These are phyloP conservation scores for Cyberlindnera xylosilytica DNA, from an alignment of 805 yeast species.

Conservation along the genomic window DNA sequence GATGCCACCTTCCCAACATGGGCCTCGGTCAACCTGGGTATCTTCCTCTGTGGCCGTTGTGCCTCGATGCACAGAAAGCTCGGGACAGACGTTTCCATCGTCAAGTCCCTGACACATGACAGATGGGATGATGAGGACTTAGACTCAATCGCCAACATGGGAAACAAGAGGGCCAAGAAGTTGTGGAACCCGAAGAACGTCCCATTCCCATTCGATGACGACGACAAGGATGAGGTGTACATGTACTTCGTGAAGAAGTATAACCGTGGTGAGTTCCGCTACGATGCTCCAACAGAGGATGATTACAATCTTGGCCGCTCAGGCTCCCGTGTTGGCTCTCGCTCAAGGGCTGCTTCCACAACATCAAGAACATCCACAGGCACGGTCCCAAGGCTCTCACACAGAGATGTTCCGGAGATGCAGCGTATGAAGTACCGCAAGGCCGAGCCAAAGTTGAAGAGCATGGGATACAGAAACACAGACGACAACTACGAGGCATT, in stretches of 20 bases:
- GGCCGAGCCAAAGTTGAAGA: conserved; percentile 45
- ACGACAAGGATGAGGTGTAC: conserved; percentile 59
- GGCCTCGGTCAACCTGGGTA: conserved; percentile 44
- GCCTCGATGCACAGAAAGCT: conserved; percentile 72
- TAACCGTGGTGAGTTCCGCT: conserved; percentile 52
- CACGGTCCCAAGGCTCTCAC: conserved; percentile 40
- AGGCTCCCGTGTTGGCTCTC: background rate
- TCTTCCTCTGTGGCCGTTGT: conserved; percentile 81
- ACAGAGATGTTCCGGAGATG: conserved; percentile 50
- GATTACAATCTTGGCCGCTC: conserved; percentile 26
- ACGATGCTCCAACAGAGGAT: conserved; percentile 26
- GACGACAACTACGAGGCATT: conserved; percentile 65
- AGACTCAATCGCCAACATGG: conserved; percentile 39
- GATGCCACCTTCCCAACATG: conserved; percentile 56
- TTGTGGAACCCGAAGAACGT: conserved; percentile 67
- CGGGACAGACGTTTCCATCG: conserved; percentile 58
- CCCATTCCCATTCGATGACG: conserved; percentile 76
- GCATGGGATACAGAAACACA: conserved; percentile 55
- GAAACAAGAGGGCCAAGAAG: conserved; percentile 58
- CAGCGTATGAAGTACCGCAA: conserved; percentile 51
- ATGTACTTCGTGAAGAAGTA: conserved; percentile 66
- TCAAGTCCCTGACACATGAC: conserved; percentile 73
- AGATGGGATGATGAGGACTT: conserved; percentile 61
- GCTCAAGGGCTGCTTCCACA: conserved; percentile 11
- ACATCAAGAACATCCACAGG: conserved; percentile 17